Evolutionary conservation across 208 protist genomes (phyloP).

Genomic region (Angomonas desouzai): DNA sequence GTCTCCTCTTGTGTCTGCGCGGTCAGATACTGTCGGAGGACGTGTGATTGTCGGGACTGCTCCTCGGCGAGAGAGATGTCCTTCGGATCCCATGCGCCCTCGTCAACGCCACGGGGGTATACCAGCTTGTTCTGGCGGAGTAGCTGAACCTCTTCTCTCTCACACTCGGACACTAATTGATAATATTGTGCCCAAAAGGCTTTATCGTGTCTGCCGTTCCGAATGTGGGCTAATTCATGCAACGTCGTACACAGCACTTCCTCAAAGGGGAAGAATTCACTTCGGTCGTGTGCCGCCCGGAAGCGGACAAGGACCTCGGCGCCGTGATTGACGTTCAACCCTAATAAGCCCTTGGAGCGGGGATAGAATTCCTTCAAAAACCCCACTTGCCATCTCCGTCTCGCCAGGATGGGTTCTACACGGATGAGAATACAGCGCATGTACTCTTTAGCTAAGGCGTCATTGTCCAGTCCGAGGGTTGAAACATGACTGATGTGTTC

Average conservation of each 20-base stretch:
- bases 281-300: slow-evolving; percentile 49
- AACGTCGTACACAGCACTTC: slow-evolving; percentile 83
- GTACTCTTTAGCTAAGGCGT: slow-evolving; percentile 57
- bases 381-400: slow-evolving; percentile 54
- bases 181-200: slow-evolving; percentile 78
- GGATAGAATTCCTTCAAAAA: slow-evolving; percentile 86
- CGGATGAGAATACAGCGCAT: slow-evolving; percentile 64
- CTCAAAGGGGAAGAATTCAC: slow-evolving; percentile 80
- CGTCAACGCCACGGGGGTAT: slow-evolving; percentile 30
- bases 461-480: slow-evolving; percentile 58
- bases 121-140: slow-evolving; percentile 26
- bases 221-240: slow-evolving; percentile 87
- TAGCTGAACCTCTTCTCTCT: slow-evolving; percentile 51
- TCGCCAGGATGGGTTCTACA: slow-evolving; percentile 35
- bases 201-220: slow-evolving; percentile 51
- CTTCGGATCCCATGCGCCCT: neutral
- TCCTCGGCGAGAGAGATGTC: neutral
- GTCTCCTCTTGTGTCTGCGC: neutral
- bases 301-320: slow-evolving; percentile 80
- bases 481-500: slow-evolving; percentile 32
- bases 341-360: slow-evolving; percentile 56
- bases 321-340: slow-evolving; percentile 80
- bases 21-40: neutral
- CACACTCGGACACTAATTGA: slow-evolving; percentile 69
- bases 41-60: neutral